Conservation (phyloP, 768 basidiomycete species). For the Amanita thiersii region DNA sequence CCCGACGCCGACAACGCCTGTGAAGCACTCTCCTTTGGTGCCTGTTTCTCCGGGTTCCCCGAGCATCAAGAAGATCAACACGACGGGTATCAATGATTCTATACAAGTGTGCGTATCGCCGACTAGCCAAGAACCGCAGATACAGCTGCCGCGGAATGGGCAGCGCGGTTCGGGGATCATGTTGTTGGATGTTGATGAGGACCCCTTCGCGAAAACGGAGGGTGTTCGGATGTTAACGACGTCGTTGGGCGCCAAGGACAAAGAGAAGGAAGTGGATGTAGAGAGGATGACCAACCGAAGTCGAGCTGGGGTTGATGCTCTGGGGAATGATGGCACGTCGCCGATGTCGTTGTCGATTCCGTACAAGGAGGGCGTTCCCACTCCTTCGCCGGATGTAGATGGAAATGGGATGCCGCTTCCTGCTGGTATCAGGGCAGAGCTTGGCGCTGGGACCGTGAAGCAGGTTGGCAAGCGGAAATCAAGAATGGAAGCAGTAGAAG, state of each 20-base stretch:
- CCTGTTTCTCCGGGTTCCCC: slow-evolving; percentile 5
- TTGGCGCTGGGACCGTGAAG: too few species aligned
- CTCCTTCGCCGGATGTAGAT: neutral
- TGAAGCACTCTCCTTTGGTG: slow-evolving; percentile 9
- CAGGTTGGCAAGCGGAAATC: slow-evolving; percentile 2
- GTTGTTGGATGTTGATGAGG: slow-evolving; percentile 26
- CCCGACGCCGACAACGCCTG: slow-evolving; percentile 11
- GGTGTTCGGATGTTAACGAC: slow-evolving; percentile 42
- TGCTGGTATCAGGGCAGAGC: slow-evolving; percentile 2
- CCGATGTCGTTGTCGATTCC: too few species aligned
- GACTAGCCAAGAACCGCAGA: slow-evolving; percentile 8
- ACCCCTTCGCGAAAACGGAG: slow-evolving; percentile 49
- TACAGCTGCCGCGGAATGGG: slow-evolving; percentile 18
- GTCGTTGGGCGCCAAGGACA: slow-evolving; percentile 4
- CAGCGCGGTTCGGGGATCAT: slow-evolving; percentile 27
- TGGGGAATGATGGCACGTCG: too few species aligned
- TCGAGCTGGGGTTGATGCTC: too few species aligned
- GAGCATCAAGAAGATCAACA: neutral
- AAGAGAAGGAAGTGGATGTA: neutral
- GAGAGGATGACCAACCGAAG: too few species aligned
- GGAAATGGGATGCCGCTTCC: slow-evolving; percentile 2
- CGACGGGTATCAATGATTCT: neutral
- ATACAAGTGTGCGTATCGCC: slow-evolving; percentile 3
- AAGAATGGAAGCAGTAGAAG: slow-evolving; percentile 2
- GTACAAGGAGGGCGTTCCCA: too few species aligned